A percentile compares a stretch with the other conserved stretches of the same genome.
Conservation (phyloP, 495 filamentous ascomycete species). For the Annulohypoxylon bovei region DNA sequence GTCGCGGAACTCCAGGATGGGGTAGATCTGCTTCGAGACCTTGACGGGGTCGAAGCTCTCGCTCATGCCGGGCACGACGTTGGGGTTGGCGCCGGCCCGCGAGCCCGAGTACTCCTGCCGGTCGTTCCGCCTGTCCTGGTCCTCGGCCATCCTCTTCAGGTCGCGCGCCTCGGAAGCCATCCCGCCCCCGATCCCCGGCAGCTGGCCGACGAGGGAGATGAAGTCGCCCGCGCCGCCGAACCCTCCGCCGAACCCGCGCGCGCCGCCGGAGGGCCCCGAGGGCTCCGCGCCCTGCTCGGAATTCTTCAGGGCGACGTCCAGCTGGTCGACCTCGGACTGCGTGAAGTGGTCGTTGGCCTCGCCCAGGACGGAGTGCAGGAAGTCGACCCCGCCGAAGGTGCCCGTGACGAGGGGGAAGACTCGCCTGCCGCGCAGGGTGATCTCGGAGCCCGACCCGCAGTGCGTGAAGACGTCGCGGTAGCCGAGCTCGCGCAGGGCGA, state of each 20-base stretch:
- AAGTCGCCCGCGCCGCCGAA: constrained; percentile 61
- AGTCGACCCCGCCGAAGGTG: constrained; percentile 92
- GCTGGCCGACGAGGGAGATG: constrained; percentile 74
- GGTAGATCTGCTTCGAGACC: constrained; percentile 86
- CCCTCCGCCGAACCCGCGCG: constrained; percentile 51
- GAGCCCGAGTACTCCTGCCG: constrained; percentile 36
- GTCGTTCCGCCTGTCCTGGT: constrained; percentile 73
- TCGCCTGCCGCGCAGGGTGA: constrained; percentile 75
- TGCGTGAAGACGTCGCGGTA: constrained; percentile 86
- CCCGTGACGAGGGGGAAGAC: constrained; percentile 91
- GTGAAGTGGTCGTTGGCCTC: constrained; percentile 97
- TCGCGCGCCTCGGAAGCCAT: constrained; percentile 80
- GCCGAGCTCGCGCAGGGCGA: constrained; percentile 86
- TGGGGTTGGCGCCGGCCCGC: constrained; percentile 58
- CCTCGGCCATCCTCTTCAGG: constrained; percentile 78
- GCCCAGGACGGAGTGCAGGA: constrained; percentile 95
- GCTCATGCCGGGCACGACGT: constrained; percentile 71
- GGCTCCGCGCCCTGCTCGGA: constrained; percentile 58
- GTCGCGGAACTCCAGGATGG: constrained; percentile 93
- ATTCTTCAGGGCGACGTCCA: constrained; percentile 76
- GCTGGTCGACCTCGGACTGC: constrained; percentile 91
- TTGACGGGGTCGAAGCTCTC: constrained; percentile 84
- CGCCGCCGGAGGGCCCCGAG: constrained; percentile 51
- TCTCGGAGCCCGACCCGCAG: constrained; percentile 76
- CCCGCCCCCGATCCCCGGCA: constrained; percentile 77